Percentiles rank a stretch among this genome's conserved stretches.
Conservation (phyloP, 2,329 filamentous ascomycete genomes). For the Dactylonectria macrodidyma region DNA sequence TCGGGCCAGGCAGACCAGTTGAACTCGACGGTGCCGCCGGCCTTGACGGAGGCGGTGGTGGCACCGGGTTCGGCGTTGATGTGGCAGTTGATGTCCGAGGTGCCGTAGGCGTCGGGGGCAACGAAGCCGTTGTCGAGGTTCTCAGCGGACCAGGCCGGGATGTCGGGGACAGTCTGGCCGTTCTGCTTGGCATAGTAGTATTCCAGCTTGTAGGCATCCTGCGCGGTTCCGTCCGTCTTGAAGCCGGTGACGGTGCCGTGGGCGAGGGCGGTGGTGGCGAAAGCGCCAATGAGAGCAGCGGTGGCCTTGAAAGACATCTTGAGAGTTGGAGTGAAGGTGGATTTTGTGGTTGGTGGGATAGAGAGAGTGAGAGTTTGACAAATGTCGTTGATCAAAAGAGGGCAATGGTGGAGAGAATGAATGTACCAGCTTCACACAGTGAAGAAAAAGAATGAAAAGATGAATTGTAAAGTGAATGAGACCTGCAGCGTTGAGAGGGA, state of each 20-base stretch:
- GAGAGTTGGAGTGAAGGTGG: slow-evolving; percentile 15
- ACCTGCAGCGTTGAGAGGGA: slow-evolving; percentile 37
- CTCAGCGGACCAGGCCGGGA: slow-evolving; percentile 58
- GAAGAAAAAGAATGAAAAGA: slow-evolving; percentile 45
- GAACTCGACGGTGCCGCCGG: slow-evolving; percentile 59
- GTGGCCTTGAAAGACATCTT: slow-evolving; percentile 44
- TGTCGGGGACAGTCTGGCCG: slow-evolving; percentile 33
- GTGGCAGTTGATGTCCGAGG: slow-evolving; percentile 64
- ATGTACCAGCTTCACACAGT: slow-evolving; percentile 49
- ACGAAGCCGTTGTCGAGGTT: slow-evolving; percentile 68
- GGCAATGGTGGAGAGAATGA: slow-evolving; percentile 26
- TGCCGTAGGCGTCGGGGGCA: slow-evolving; percentile 55
- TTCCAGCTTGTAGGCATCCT: slow-evolving; percentile 37
- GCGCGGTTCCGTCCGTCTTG: slow-evolving; percentile 41
- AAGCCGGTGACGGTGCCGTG: slow-evolving; percentile 45
- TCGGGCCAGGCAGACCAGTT: slow-evolving; percentile 61
- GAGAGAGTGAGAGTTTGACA: slow-evolving; percentile 12
- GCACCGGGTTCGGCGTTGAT: slow-evolving; percentile 54
- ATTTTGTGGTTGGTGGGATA: neutral
- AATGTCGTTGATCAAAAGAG: slow-evolving; percentile 6
- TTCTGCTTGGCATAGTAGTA: slow-evolving; percentile 46
- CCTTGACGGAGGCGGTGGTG: slow-evolving; percentile 54
- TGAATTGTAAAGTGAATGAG: slow-evolving; percentile 27
- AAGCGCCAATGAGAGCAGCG: slow-evolving; percentile 39
- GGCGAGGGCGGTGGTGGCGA: slow-evolving; percentile 41